Evolutionary conservation across 352 stramenopile species (phyloP).

Genomic region (Phytopythium oedochilum): DNA sequence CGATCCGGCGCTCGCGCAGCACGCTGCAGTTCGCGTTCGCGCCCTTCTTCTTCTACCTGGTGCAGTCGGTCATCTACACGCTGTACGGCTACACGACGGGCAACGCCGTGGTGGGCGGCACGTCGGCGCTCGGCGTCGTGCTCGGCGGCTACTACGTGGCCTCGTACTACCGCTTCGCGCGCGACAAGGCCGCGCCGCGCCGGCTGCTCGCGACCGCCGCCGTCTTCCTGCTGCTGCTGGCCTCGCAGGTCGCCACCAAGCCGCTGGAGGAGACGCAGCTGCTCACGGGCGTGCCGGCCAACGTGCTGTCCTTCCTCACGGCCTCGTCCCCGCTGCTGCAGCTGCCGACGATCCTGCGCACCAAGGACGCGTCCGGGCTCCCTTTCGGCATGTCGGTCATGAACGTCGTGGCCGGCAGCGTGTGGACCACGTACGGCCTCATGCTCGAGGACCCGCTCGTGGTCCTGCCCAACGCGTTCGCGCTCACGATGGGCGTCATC

Average conservation of each 20-base stretch:
- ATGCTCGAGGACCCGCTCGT: conserved; percentile 59
- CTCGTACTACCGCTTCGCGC: conserved; percentile 56
- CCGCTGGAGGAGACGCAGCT: conserved; percentile 44
- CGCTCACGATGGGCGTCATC: conserved; percentile 62
- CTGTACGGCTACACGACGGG: conserved; percentile 63
- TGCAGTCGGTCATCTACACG: conserved; percentile 80
- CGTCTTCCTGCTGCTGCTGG: conserved; percentile 46
- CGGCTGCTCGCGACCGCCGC: conserved; percentile 42
- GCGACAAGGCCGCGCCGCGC: conserved; percentile 32
- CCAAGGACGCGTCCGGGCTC: conserved; percentile 60
- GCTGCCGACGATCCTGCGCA: conserved; percentile 56
- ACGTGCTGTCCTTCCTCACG: conserved; percentile 67
- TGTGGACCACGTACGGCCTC: conserved; percentile 69
- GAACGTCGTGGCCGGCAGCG: conserved; percentile 58
- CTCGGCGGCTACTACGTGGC: conserved; percentile 69
- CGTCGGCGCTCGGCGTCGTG: conserved; percentile 44
- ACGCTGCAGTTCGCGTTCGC: conserved; percentile 78
- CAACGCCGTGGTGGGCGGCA: conserved; percentile 57
- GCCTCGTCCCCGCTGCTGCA: conserved; percentile 65
- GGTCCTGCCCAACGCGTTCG: conserved; percentile 67
- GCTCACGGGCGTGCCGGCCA: conserved; percentile 69
- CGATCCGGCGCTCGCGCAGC: conserved; percentile 57
- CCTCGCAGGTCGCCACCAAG: conserved; percentile 37
- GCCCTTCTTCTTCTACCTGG: conserved; percentile 83
- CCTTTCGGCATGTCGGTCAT: conserved; percentile 78